Percentiles rank a stretch among this genome's conserved stretches.
phyloP scores from a whole-genome alignment of 805 yeast genomes.

The Myxozyma monticola region DNA sequence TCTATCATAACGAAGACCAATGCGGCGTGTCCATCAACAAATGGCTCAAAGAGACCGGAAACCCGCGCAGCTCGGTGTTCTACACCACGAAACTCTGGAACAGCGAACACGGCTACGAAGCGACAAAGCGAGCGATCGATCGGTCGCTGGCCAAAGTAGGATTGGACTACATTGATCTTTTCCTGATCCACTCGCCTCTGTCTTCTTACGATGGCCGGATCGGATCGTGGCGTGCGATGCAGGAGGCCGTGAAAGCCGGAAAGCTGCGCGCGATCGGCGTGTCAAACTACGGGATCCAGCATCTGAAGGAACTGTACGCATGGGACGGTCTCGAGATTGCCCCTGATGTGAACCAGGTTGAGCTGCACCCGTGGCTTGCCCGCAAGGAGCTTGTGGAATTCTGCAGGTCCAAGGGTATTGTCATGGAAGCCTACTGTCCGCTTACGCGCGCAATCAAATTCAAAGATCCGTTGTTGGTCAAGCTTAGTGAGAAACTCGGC shows the following conservation, averaged over 20 bases:
- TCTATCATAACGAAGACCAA: constrained; percentile 64
- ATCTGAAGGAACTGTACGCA: constrained; percentile 53
- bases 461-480: constrained; percentile 38
- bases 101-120: constrained; percentile 57
- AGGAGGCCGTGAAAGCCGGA: constrained; percentile 55
- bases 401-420: constrained; percentile 49
- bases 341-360: constrained; percentile 74
- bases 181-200: constrained; percentile 59
- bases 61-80: constrained; percentile 56
- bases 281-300: constrained; percentile 60
- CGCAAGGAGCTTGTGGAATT: constrained; percentile 47
- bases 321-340: constrained; percentile 49
- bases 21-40: constrained; percentile 58
- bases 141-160: constrained; percentile 54
- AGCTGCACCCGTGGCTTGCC: constrained; percentile 53
- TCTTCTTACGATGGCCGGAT: constrained; percentile 39
- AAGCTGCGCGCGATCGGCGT: constrained; percentile 58
- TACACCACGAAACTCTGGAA: constrained; percentile 79
- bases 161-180: constrained; percentile 68
- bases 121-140: constrained; percentile 59
- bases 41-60: constrained; percentile 53
- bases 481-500: constrained; percentile 44
- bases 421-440: constrained; percentile 64
- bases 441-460: constrained; percentile 55
- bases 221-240: constrained; percentile 56